Percentiles rank a stretch among this genome's conserved stretches.
phyloP scores from a whole-genome alignment of 495 filamentous ascomycete genomes.

The Emericellopsis terricola region DNA sequence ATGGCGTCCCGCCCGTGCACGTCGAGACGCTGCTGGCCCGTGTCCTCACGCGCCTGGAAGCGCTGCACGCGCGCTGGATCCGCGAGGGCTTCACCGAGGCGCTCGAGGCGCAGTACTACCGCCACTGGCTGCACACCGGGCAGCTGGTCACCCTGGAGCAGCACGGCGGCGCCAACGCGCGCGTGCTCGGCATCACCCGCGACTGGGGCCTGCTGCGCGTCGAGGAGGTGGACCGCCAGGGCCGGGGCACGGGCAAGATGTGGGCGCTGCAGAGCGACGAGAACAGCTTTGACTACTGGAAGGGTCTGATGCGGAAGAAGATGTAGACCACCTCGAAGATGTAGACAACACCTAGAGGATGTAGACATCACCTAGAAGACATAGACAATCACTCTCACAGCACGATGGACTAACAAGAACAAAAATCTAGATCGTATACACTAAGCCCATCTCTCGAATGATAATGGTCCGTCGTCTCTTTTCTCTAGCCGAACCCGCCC shows the following conservation, averaged over 20 bases:
- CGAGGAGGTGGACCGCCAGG: constrained; percentile 61
- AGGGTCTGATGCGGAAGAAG: constrained; percentile 72
- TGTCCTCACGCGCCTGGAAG: constrained; percentile 64
- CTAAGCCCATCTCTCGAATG: too few species aligned
- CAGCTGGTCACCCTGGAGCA: constrained; percentile 82
- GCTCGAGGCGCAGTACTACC: constrained; percentile 68
- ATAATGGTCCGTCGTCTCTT: too few species aligned
- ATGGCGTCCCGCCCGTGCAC: constrained; percentile 37
- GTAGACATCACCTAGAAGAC: too few species aligned
- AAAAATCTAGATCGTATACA: too few species aligned
- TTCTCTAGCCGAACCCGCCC: too few species aligned
- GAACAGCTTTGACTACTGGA: constrained; percentile 98
- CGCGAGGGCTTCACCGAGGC: constrained; percentile 48
- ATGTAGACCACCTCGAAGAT: too few species aligned
- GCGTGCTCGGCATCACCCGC: constrained; percentile 75
- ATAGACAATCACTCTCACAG: too few species aligned
- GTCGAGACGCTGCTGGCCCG: constrained; percentile 72
- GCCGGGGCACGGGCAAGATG: constrained; percentile 53
- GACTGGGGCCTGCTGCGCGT: constrained; percentile 77
- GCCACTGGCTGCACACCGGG: constrained; percentile 73
- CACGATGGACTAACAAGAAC: background rate
- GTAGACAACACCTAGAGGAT: too few species aligned
- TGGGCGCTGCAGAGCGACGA: constrained; percentile 87
- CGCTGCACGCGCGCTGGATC: constrained; percentile 57
- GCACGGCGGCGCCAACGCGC: constrained; percentile 56